Conservation (phyloP, 139 green algal species). For the Coccomyxa sp. region DNA sequence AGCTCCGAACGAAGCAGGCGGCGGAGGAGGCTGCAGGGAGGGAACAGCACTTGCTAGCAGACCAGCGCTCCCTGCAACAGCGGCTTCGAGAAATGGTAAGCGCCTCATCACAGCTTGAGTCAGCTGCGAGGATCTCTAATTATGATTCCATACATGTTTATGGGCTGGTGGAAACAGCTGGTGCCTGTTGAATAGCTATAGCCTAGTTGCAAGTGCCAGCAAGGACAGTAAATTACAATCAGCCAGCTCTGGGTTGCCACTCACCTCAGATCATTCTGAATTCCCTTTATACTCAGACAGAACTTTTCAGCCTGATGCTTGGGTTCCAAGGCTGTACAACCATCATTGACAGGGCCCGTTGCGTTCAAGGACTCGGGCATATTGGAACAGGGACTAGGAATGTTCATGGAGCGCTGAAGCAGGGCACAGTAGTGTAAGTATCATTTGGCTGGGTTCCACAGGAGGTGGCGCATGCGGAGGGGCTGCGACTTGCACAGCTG, state of each 20-base stretch:
- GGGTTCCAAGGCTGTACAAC: no score
- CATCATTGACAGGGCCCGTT: no score
- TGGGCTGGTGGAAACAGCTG: neutral
- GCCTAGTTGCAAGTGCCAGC: neutral
- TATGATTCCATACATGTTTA: neutral
- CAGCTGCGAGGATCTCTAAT: neutral
- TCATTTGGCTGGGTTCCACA: slow-evolving; percentile 9
- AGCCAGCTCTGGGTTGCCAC: no score
- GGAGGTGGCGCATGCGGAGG: slow-evolving; percentile 77
- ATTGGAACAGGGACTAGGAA: neutral
- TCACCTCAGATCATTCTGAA: no score
- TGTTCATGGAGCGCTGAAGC: no score
- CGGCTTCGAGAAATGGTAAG: slow-evolving; percentile 71
- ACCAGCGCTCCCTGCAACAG: slow-evolving; percentile 78
- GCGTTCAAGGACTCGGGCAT: no score
- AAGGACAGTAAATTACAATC: no score
- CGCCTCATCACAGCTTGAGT: neutral
- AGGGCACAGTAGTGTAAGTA: neutral
- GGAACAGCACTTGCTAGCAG: slow-evolving; percentile 59
- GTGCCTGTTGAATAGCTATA: neutral
- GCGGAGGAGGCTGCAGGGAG: slow-evolving; percentile 54
- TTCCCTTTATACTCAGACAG: neutral
- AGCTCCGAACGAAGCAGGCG: slow-evolving; percentile 64
- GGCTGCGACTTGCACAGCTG: slow-evolving; percentile 71
- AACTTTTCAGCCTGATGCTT: neutral